A percentile compares a stretch with the other conserved stretches of the same genome.
Conservation (phyloP, 2,329 filamentous ascomycete species). For the Ophiostoma perfectum region DNA sequence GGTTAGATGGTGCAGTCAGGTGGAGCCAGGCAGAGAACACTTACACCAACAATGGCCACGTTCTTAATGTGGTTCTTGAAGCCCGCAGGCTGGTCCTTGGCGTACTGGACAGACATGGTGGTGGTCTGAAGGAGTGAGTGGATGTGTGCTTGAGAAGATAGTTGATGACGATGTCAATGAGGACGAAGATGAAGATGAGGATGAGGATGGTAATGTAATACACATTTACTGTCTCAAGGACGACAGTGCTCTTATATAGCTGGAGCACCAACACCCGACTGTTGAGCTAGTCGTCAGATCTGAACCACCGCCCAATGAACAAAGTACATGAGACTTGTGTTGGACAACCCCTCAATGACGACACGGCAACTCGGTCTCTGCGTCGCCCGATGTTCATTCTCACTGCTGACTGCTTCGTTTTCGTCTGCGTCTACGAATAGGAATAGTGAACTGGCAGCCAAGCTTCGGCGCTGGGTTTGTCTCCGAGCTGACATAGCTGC, state of each 20-base stretch:
- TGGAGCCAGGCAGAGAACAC: constrained; percentile 6
- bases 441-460: not conserved
- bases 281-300: not conserved
- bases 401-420: not conserved
- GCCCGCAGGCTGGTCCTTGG: constrained; percentile 31
- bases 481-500: not conserved
- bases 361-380: not conserved
- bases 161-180: not conserved
- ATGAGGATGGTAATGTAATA: not conserved
- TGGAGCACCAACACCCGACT: not conserved
- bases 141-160: not conserved
- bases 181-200: not conserved
- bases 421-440: not conserved
- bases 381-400: not conserved
- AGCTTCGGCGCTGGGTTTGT: not conserved
- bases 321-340: not conserved
- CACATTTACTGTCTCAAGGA: not conserved
- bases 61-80: constrained; percentile 30
- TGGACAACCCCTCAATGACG: not conserved
- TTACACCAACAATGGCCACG: constrained; percentile 30
- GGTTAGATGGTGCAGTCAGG: not conserved
- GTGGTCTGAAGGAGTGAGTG: too few relatives aligned
- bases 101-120: constrained; percentile 25
- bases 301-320: not conserved
- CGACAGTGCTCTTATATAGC: not conserved